Base-by-base conservation (phyloP, 768 basidiomycete genomes). In the Trametes elegans region DNA sequence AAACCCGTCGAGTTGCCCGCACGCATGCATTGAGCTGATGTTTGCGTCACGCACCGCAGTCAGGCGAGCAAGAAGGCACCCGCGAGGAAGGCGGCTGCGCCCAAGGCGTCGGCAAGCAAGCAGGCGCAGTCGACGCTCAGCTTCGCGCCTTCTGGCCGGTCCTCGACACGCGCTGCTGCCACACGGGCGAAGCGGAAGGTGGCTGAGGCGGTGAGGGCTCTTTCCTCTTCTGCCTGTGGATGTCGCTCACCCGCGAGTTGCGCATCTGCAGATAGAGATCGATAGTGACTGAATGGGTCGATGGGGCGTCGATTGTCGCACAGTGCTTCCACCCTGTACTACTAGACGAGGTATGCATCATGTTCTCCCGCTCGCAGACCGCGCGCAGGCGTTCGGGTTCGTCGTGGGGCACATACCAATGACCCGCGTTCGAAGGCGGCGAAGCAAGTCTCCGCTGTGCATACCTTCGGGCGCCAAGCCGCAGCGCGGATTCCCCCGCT, bases 161-260 rank as follows among this genome's bases (percentile, higher is more conserved):
- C 62, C 29, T 79, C 83, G 14, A 81, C 83, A 1, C 71, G 89
- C 48, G 78, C 86, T 0, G 89, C 90, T 13, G 89, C 90, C 7
- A 76, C 82, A 16, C 83, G 75, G 62, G 86, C 90, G 9, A 81
- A 76, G 62, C 79, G 79, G 38, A 88, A 73, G 70, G 80, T 87
- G 70, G 78, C 81, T 3, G 71, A 63, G 32, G 66, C 68, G 49
- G 78, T 80, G 45, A 55, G 29, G 34, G 5, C 75, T 70, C 14
- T 39, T 6, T 13, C 27, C n/a, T 39, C 2, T 24, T n/a, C 2
- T 42, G 19, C 23, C 19, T 8, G 35, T 5, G 13, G 16, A 19
- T 35, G 34, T 14, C 18, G 13, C n/a, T 35, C n/a, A 44, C 16
- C 8, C 14, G 10, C 26, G n/a, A 32, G 6, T 31, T 21, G 14